Evolutionary conservation across 1,284 basidiomycete species (phyloP).

Genomic region (Sporisorium sorghi): DNA sequence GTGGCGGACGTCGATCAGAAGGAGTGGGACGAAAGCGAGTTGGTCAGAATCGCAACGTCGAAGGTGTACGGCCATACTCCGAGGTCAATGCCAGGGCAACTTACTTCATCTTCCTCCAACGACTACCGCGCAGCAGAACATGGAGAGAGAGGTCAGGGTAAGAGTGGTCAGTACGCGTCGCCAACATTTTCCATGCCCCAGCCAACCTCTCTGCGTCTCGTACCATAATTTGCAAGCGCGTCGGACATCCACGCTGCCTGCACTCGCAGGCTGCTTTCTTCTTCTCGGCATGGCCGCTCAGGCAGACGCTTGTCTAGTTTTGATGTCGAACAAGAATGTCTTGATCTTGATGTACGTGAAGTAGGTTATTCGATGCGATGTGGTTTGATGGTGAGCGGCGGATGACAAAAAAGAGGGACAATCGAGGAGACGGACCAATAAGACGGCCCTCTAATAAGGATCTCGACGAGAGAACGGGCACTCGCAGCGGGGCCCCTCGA

Average conservation of each 20-base stretch:
- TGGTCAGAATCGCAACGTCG: too few species aligned
- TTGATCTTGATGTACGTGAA: not conserved
- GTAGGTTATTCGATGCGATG: not conserved
- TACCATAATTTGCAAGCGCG: conserved; percentile 14
- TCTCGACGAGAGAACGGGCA: not conserved
- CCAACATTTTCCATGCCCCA: not conserved
- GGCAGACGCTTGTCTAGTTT: not conserved
- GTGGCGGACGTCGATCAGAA: not conserved
- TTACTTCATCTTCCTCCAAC: conserved; percentile 44
- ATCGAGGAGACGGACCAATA: not conserved
- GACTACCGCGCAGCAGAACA: conserved; percentile 14
- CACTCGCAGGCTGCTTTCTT: not conserved
- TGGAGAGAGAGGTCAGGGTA: too few species aligned
- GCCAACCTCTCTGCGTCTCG: not conserved
- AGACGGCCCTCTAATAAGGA: not conserved
- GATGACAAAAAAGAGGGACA: not conserved
- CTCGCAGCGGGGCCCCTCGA: not conserved
- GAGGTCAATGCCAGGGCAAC: too few species aligned
- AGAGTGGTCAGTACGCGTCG: conserved; percentile 8
- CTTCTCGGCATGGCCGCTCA: not conserved
- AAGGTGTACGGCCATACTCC: too few species aligned
- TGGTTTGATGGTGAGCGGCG: not conserved
- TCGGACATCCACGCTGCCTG: not conserved
- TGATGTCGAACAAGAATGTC: not conserved
- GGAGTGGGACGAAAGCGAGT: too few species aligned